Evolutionary conservation across 2,329 filamentous ascomycete species (phyloP), one percentile per base, ranked within the genome.

Genomic region (Venturia effusa): DNA sequence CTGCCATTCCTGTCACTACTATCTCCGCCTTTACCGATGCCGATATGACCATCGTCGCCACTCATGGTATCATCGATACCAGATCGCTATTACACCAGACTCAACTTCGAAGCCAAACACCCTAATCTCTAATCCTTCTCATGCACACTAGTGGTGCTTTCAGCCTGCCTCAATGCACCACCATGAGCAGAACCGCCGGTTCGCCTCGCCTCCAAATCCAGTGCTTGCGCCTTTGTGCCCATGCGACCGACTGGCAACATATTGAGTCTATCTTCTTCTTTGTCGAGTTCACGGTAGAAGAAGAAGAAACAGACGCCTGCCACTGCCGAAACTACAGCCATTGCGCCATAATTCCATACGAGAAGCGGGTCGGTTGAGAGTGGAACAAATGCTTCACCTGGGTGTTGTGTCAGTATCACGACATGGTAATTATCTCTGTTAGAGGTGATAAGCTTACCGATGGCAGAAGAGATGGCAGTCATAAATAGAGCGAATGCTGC

Each of bases 161-260:
- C n/a, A 13, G 43, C 4, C n/a, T 15, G 43, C 19, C 3, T 15
- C 13, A n/a, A 48, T 13, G 13, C 43, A 48, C 43, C 43, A 27
- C 43, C 37, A 48, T 27, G 65, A 34, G 34, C 54, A 59, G 24
- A 39, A 13, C 15, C 15, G 27, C 27, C 27, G 22, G 24, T n/a
- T 17, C 27, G 27, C 54, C 34, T 59, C 27, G 30, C 15, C 68
- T 75, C 73, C 24, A 74, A 45, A 60, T 75, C 73, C 24, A 66
- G 66, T 41, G 68, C 68, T 67, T 74, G 71, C 8, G 34, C 63
- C 10, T 65, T 59, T 6, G 67, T 74, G 54, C 69, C 72, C 55
- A 75, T 43, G 45, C 74, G 73, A 59, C 73, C 74, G 15, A 72
- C 74, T 5, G 74, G 74, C 60, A 76, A 66, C 69, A 74, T 62